Conservation (phyloP, 2,329 filamentous ascomycete species). For the Cladosporium sp. region DNA sequence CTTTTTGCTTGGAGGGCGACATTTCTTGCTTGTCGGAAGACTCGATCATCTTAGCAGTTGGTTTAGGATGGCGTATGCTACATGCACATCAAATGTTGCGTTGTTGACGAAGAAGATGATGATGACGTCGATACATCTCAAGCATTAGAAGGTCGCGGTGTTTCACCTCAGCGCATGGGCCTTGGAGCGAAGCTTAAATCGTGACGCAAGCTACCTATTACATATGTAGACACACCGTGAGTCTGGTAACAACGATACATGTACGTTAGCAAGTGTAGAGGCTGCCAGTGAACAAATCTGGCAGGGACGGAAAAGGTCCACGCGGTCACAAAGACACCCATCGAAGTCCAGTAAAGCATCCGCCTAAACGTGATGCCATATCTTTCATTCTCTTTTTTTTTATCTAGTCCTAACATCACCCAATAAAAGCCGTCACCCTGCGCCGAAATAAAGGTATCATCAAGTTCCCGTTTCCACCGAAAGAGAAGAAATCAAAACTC, state of each 20-base stretch:
- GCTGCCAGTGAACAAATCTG: too few species aligned
- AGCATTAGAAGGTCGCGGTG: neutral
- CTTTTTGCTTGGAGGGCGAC: neutral
- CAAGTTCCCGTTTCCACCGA: neutral
- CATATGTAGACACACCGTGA: too few species aligned
- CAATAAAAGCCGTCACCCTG: neutral
- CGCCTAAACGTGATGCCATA: neutral
- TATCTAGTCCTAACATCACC: neutral
- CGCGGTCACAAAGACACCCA: too few species aligned
- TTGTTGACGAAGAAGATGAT: too few species aligned
- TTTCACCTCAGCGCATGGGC: too few species aligned
- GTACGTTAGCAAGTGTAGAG: too few species aligned
- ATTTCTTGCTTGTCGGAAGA: neutral
- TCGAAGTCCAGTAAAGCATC: too few species aligned
- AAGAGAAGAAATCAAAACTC: neutral
- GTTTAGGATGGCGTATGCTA: neutral
- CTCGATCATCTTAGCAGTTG: neutral
- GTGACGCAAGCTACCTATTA: too few species aligned
- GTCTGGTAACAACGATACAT: too few species aligned
- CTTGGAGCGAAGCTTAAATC: too few species aligned
- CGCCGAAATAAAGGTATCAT: constrained; percentile 2
- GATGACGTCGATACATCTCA: too few species aligned
- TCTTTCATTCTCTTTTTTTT: neutral
- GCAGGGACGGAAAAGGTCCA: too few species aligned
- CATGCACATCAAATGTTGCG: neutral